phyloP scores from a whole-genome alignment of 1,284 basidiomycete genomes.

The Heterobasidion irregulare region DNA sequence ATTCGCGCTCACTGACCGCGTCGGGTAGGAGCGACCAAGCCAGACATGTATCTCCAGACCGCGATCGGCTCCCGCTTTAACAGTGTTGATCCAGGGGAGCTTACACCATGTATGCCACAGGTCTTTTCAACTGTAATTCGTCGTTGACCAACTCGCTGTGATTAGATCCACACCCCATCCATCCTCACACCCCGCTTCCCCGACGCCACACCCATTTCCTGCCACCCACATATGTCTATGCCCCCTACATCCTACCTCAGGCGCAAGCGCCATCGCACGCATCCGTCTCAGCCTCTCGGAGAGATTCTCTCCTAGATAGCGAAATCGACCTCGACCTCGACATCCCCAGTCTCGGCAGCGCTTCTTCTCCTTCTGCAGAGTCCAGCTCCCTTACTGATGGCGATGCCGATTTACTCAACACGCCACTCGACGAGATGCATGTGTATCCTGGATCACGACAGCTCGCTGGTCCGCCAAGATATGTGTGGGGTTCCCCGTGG shows the following conservation, averaged over 20 bases:
- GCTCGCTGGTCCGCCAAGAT: too few species aligned
- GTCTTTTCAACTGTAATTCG: not conserved
- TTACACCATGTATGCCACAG: not conserved
- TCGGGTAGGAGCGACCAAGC: not conserved
- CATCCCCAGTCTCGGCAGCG: conserved; percentile 7
- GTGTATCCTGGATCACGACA: not conserved
- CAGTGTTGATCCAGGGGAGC: not conserved
- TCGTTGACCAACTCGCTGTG: not conserved
- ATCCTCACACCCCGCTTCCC: not conserved
- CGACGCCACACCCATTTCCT: not conserved
- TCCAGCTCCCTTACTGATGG: conserved; percentile 3
- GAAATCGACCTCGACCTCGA: conserved; percentile 1
- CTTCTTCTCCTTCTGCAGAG: conserved; percentile 2
- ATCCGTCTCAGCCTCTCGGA: conserved; percentile 2
- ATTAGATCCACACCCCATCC: not conserved
- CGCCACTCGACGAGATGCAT: not conserved
- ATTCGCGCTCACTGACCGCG: not conserved
- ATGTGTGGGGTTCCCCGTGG: not conserved
- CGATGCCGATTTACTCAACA: not conserved
- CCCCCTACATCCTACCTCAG: not conserved
- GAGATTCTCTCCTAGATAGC: not conserved
- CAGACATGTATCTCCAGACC: not conserved
- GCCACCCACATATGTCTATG: not conserved
- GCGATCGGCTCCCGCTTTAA: not conserved
- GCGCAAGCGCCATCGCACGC: conserved; percentile 1